phyloP scores from a whole-genome alignment of 139 green algal genomes.

The Mychonastes homosphaera region DNA sequence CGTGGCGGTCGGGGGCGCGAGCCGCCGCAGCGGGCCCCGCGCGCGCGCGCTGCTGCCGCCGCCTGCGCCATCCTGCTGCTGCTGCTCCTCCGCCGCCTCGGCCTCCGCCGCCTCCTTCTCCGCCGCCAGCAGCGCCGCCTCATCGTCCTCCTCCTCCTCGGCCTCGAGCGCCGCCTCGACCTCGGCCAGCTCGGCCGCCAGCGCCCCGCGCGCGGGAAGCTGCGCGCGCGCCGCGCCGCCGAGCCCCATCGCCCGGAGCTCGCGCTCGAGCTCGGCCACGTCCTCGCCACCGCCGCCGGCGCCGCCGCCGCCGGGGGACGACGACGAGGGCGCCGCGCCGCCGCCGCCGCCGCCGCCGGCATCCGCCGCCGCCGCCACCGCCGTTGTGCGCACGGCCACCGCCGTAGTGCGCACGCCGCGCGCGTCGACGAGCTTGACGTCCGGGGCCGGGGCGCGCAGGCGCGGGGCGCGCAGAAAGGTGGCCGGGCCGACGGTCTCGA shows the following conservation, averaged over 20 bases:
- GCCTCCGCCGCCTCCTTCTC: too few species aligned
- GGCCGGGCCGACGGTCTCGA: conserved; percentile 13
- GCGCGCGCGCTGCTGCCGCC: too few species aligned
- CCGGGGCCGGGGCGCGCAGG: conserved; percentile 15
- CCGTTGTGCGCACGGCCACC: conserved; percentile 1
- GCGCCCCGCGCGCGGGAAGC: too few species aligned
- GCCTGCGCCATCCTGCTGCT: neutral
- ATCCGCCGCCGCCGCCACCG: neutral
- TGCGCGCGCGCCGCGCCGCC: conserved; percentile 2
- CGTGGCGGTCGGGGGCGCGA: neutral
- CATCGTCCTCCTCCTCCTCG: conserved; percentile 3
- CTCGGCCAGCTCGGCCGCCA: conserved; percentile 16
- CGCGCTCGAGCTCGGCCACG: neutral
- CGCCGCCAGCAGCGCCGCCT: too few species aligned
- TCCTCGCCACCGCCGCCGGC: neutral
- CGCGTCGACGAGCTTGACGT: conserved; percentile 34
- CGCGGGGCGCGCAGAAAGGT: conserved; percentile 11
- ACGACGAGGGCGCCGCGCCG: neutral
- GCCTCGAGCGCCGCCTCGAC: conserved; percentile 15
- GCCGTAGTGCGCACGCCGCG: conserved; percentile 5
- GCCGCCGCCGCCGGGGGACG: neutral
- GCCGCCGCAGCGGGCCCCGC: too few species aligned
- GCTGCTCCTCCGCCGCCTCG: neutral
- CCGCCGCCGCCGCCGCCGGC: conserved; percentile 8
- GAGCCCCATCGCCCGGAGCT: conserved; percentile 2